phyloP scores from a whole-genome alignment of 805 yeast genomes.

The Kodamaea sagamina region DNA sequence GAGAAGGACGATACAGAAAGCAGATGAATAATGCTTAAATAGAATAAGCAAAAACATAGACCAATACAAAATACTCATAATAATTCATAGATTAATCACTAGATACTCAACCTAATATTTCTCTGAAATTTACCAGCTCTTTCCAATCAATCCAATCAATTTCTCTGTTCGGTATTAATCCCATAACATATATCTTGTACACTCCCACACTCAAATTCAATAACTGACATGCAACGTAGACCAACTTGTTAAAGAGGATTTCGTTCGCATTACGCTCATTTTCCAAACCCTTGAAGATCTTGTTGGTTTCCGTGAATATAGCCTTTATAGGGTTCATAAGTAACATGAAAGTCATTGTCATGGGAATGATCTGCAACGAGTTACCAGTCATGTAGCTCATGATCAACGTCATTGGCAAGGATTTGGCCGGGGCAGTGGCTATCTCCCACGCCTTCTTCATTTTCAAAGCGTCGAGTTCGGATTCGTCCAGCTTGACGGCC shows the following conservation, averaged over 20 bases:
- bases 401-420: conserved; percentile 82
- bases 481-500: conserved; percentile 19
- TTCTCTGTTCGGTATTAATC: conserved; percentile 79
- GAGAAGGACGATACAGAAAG: not conserved
- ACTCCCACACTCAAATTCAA: conserved; percentile 71
- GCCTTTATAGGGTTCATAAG: conserved; percentile 78
- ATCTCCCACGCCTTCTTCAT: conserved; percentile 81
- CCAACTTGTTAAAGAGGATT: conserved; percentile 45
- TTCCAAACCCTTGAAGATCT: conserved; percentile 52
- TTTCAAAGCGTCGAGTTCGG: conserved; percentile 40
- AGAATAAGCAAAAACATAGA: not conserved
- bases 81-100: not conserved
- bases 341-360: conserved; percentile 84
- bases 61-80: not conserved
- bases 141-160: conserved; percentile 97
- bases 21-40: not conserved
- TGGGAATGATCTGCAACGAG: conserved; percentile 84
- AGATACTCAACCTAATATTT: not conserved
- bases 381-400: conserved; percentile 95
- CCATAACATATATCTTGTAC: conserved; percentile 86
- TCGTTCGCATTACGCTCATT: conserved; percentile 38
- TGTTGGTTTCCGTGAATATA: conserved; percentile 54
- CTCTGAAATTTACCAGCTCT: conserved; percentile 20
- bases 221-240: conserved; percentile 49
- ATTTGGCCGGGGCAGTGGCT: conserved; percentile 78